Percentiles rank a stretch among this genome's conserved stretches.
Evolutionary conservation across 768 basidiomycete genomes (phyloP).

Genomic region (Serendipita sp.): DNA sequence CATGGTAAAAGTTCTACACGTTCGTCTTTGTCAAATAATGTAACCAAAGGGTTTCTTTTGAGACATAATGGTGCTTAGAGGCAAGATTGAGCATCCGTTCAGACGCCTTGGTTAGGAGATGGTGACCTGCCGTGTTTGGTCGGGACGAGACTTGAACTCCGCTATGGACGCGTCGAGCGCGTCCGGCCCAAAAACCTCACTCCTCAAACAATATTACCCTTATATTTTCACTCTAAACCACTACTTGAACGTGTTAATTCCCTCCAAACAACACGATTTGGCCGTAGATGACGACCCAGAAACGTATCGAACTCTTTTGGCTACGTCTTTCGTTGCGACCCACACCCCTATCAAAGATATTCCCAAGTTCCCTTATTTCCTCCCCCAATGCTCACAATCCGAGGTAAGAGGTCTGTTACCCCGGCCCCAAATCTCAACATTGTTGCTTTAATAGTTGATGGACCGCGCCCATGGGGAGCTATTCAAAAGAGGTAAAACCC

Average conservation of each 20-base stretch:
- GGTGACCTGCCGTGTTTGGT: no score
- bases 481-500: constrained; percentile 8
- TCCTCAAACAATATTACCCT: background rate
- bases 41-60: no score
- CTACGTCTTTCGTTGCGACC: background rate
- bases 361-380: background rate
- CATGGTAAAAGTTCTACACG: no score
- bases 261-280: background rate
- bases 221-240: background rate
- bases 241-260: constrained; percentile 4
- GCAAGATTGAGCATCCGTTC: no score
- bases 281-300: background rate
- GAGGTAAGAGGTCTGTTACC: background rate
- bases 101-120: no score
- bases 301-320: background rate
- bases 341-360: background rate
- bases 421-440: background rate
- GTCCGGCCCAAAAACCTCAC: background rate
- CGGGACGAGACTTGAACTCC: background rate
- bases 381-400: background rate
- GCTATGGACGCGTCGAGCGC: background rate
- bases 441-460: constrained; percentile 2
- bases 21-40: no score
- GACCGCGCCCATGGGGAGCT: constrained; percentile 8
- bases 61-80: no score